Evolutionary conservation across 169 alveolate species (phyloP), one percentile per base, ranked within the genome.

Genomic region (Miamiensis avidus): DNA sequence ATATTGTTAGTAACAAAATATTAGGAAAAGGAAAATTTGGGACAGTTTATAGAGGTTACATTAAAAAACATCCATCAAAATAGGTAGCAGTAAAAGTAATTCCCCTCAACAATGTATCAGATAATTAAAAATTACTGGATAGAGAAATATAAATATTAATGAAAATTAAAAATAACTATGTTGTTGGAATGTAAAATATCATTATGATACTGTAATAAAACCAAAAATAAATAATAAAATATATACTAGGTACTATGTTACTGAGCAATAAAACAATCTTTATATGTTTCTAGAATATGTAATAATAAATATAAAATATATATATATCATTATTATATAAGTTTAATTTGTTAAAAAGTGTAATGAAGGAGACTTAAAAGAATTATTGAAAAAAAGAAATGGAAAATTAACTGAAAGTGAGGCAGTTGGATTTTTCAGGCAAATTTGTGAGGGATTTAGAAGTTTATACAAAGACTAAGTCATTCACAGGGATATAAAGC

Each of bases 21-120:
- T 64, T 86, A 65, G 90, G 90, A 33, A 26, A 79, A 76, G 90
- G 90, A 34, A 78, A 86, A 1, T 86, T 86, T 76, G 90, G 90
- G 0, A 64, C 69, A 31, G 90, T 86, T 31, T 49, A 65, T 20
- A 79, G 84, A 75, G 90, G 90, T 0, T 86, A 74, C 75, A 34
- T 72, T 20, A 84, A 86, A 33, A 74, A 81, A 29, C 79, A 86
- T 81, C 87, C 77, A 29, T 76, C 76, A 65, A 1, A 75, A n/a
- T 33, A 64, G 64, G 82, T 82, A 30, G 90, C 90, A 64, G 90
- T 76, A 0, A 86, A 86, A 81, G 75, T 81, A 27, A 69, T 86
- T 25, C 81, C 86, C 0, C 34, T 86, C 72, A 32, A 72, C 28
- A 81, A 86, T 65, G 90, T 32, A 79, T 86, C 72, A 86, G 81